Conservation (phyloP, 129 eudicot species). For the Dittrichia graveolens region DNA sequence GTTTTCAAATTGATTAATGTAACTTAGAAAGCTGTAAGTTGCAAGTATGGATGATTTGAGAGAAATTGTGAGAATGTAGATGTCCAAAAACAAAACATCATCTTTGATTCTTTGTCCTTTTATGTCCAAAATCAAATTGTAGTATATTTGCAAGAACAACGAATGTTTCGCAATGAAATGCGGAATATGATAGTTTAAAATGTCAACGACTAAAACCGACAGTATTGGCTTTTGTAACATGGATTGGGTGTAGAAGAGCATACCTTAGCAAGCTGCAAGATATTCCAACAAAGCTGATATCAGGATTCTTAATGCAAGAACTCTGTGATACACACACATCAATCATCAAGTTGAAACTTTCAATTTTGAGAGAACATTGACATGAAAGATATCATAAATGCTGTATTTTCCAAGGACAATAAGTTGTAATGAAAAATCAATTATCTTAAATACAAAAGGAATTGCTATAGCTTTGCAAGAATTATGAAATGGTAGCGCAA, state of each 20-base stretch:
- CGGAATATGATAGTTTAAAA: too few relatives aligned
- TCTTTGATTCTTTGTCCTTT: too few relatives aligned
- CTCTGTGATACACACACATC: constrained; percentile 24
- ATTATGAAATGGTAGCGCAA: neutral
- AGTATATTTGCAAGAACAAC: too few relatives aligned
- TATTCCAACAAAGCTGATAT: constrained; percentile 24
- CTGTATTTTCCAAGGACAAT: too few relatives aligned
- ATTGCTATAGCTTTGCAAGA: too few relatives aligned
- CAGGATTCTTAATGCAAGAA: constrained; percentile 23
- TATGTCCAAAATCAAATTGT: too few relatives aligned
- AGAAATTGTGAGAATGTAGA: neutral
- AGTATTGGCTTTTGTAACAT: too few relatives aligned
- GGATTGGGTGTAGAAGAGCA: constrained; percentile 4
- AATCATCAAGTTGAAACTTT: neutral
- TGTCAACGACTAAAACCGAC: too few relatives aligned
- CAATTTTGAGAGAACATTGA: neutral
- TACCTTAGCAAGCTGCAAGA: constrained; percentile 38
- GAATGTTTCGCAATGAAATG: too few relatives aligned
- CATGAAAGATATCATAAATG: neutral
- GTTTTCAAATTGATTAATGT: neutral
- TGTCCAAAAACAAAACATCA: neutral
- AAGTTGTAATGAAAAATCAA: neutral
- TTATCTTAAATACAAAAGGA: constrained; percentile 1
- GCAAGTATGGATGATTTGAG: too few relatives aligned
- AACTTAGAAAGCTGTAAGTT: too few relatives aligned